Evolutionary conservation across 805 yeast genomes (phyloP).

Genomic region (Teunomyces panamensis): DNA sequence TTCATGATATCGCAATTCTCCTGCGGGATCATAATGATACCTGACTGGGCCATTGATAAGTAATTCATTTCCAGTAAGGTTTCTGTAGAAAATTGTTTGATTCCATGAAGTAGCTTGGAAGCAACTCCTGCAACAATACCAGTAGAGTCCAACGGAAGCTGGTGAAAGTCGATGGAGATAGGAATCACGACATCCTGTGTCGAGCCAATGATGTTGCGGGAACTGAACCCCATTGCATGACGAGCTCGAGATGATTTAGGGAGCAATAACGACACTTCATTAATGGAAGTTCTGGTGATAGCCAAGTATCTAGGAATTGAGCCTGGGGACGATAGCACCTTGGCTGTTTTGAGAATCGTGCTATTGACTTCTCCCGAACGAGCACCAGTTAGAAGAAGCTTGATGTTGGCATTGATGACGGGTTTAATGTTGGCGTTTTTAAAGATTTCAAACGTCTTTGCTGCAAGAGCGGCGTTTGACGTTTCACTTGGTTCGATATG

Average conservation of each 20-base stretch:
- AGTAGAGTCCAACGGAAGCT: constrained; percentile 55
- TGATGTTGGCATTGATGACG: constrained; percentile 33
- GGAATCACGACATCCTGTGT: constrained; percentile 57
- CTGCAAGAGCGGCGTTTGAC: constrained; percentile 21
- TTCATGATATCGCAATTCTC: constrained; percentile 40
- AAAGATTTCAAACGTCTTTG: constrained; percentile 35
- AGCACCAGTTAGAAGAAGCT: constrained; percentile 57
- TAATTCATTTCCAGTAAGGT: constrained; percentile 51
- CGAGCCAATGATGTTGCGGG: constrained; percentile 50
- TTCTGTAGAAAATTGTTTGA: constrained; percentile 13
- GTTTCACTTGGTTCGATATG: not conserved
- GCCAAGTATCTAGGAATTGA: constrained; percentile 47
- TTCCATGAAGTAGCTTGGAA: constrained; percentile 39
- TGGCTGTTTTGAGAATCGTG: constrained; percentile 43
- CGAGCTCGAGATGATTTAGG: constrained; percentile 41
- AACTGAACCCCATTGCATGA: constrained; percentile 37
- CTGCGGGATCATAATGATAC: constrained; percentile 56
- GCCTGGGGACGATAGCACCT: constrained; percentile 24
- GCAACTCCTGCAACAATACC: constrained; percentile 71
- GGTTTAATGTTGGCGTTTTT: constrained; percentile 42
- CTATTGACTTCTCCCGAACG: constrained; percentile 45
- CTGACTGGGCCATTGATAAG: constrained; percentile 58
- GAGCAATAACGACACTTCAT: constrained; percentile 48
- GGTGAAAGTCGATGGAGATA: constrained; percentile 49
- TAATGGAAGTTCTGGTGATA: constrained; percentile 49